Evolutionary conservation across 208 protist genomes (phyloP).

Genomic region (Leishmania gerbilli): DNA sequence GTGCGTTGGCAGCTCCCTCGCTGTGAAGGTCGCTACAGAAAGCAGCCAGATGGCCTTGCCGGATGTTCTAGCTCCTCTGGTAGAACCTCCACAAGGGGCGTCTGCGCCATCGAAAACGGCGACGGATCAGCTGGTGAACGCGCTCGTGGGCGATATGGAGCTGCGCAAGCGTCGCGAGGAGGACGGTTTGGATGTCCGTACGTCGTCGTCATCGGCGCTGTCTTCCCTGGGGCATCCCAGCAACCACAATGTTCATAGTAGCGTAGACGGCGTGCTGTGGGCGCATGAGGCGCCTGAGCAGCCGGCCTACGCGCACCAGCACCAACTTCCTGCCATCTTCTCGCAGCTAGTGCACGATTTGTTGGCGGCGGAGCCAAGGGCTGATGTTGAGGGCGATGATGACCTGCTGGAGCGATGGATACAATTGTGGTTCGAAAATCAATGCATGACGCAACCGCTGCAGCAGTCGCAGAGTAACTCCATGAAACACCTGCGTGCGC

Average conservation of each 20-base stretch:
- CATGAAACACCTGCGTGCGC: not conserved
- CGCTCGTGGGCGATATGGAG: not conserved
- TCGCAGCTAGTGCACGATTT: constrained; percentile 32
- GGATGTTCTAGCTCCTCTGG: no score
- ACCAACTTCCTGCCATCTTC: constrained; percentile 33
- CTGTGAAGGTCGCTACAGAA: not conserved
- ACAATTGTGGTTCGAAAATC: constrained; percentile 31
- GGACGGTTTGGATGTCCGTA: not conserved
- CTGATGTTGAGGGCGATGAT: constrained; percentile 4
- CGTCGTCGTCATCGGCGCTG: not conserved
- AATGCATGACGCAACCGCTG: not conserved
- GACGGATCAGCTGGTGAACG: not conserved
- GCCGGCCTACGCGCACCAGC: constrained; percentile 22
- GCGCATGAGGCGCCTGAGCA: constrained; percentile 13
- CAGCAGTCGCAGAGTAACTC: not conserved
- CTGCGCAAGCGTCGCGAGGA: not conserved
- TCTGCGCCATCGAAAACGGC: not conserved
- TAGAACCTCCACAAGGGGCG: not conserved
- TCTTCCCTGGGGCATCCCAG: not conserved
- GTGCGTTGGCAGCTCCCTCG: no score
- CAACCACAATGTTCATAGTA: not conserved
- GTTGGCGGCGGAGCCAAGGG: constrained; percentile 19
- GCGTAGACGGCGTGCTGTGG: not conserved
- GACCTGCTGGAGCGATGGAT: constrained; percentile 31
- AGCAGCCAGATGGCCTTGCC: not conserved